A percentile compares a stretch with the other conserved stretches of the same genome.
Conservation (phyloP, 352 stramenopile genomes). For the Saprolegnia parasitica region DNA sequence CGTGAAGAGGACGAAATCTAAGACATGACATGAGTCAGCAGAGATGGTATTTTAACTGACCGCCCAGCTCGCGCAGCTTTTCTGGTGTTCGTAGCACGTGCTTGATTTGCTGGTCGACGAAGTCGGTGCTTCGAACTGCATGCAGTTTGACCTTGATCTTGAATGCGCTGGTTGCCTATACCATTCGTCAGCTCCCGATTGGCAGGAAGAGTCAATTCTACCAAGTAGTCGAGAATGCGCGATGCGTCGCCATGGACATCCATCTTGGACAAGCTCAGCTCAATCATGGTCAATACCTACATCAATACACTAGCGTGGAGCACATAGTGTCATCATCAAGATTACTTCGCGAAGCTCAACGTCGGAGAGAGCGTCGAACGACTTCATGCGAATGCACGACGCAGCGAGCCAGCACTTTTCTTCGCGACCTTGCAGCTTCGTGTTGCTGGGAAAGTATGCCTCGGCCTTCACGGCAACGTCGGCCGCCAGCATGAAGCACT, state of each 20-base stretch:
- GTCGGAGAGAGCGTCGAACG: not conserved
- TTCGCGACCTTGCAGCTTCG: slow-evolving; percentile 22
- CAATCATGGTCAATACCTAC: slow-evolving; percentile 9
- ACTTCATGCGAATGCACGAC: slow-evolving; percentile 22
- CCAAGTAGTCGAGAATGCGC: slow-evolving; percentile 22
- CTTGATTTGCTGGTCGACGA: slow-evolving; percentile 1
- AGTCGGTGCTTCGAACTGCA: not conserved
- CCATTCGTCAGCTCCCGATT: not conserved
- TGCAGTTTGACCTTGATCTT: slow-evolving; percentile 18
- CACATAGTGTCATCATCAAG: not conserved
- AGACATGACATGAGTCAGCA: not conserved
- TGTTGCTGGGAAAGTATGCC: slow-evolving; percentile 19
- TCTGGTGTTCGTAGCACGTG: not conserved
- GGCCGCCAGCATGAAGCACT: slow-evolving; percentile 15
- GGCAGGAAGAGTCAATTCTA: slow-evolving; percentile 1
- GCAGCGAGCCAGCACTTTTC: slow-evolving; percentile 22
- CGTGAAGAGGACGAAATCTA: not conserved
- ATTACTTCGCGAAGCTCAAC: slow-evolving; percentile 17
- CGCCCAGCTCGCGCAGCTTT: slow-evolving; percentile 20
- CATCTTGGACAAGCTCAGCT: not conserved
- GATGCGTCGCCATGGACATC: not conserved
- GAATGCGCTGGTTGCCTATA: slow-evolving; percentile 14
- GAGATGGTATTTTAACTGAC: not conserved
- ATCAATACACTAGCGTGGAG: not conserved
- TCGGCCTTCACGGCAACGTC: not conserved